Evolutionary conservation across 73 alveolate genomes (phyloP), one percentile per base, ranked within the genome.

Genomic region (Effrenium voratum): DNA sequence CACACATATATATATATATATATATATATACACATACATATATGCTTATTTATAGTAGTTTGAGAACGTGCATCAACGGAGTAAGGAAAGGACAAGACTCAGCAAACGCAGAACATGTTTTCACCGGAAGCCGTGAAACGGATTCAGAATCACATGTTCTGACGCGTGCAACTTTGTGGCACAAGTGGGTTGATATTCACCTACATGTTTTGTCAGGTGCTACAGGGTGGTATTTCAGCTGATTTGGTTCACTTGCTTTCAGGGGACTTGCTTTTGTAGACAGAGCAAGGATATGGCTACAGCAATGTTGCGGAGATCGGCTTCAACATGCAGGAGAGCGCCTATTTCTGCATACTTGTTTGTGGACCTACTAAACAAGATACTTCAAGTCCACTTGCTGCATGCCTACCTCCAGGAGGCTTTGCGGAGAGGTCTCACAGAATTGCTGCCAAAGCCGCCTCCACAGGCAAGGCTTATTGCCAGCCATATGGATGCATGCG

Each of bases 391-490:
- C 10, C 76, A 73, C 13, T 38, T 1, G 46, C 52, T 5, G 36
- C 84, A 30, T 22, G 84, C 22, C 32, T 73, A 19, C 22, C 41
- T 63, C 40, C 63, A 85, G 93, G 93, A 85, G 66, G 59, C 93
- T 10, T 85, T 40, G 63, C 55, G 57, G 81, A 85, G 49, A 49
- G 93, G 93, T 47, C 93, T 85, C 45, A 30, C 41, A 36, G 36
- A 36, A 59, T 19, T 85, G 93, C 80, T 85, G 40, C 93, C 93
- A 44, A 26, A 41, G 59, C 93, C 93, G 44, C 44, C 60, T 68
- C 93, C 93, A 36, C 79, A 85, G 93, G 93, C 81, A 3, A 30
- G 72, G n/a, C 28, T n/a, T n/a, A n/a, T n/a, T n/a, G n/a, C n/a
- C n/a, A n/a, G n/a, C n/a, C n/a, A n/a, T n/a, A n/a, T n/a, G n/a